These are phyloP conservation scores for Beta macrorhiza DNA, from an alignment of 179 eudicot genomes.

Conservation along the genomic window DNA sequence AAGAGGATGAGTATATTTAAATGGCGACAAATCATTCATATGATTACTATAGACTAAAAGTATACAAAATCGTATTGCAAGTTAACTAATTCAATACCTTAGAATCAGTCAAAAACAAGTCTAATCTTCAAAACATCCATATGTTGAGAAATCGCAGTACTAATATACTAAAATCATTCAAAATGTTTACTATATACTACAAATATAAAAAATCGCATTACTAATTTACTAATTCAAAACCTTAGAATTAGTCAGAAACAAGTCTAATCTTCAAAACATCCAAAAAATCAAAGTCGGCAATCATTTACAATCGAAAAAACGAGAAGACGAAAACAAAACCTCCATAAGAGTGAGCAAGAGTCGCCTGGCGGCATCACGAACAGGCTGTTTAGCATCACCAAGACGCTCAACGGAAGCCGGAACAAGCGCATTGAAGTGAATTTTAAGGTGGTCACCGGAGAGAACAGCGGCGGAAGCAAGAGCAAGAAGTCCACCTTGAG, in stretches of 20 bases:
- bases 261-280: too few relatives aligned
- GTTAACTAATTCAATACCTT: background rate
- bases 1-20: too few relatives aligned
- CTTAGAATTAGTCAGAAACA: too few relatives aligned
- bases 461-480: conserved; percentile 92
- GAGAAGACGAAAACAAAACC: conserved; percentile 34
- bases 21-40: too few relatives aligned
- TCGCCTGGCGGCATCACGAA: conserved; percentile 84
- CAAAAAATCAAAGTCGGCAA: too few relatives aligned
- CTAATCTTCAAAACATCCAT: background rate
- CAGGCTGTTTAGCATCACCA: conserved; percentile 93
- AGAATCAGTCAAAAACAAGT: background rate
- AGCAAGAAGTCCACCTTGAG: conserved; percentile 77
- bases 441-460: conserved; percentile 80
- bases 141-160: background rate
- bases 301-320: too few relatives aligned
- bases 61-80: too few relatives aligned
- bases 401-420: conserved; percentile 87
- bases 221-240: too few relatives aligned
- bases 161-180: background rate
- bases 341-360: conserved; percentile 90
- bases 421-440: conserved; percentile 82
- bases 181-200: too few relatives aligned
- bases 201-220: too few relatives aligned
- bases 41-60: too few relatives aligned